Evolutionary conservation across 768 basidiomycete genomes (phyloP), one percentile per base, ranked within the genome.

Genomic region (Russula virescens): DNA sequence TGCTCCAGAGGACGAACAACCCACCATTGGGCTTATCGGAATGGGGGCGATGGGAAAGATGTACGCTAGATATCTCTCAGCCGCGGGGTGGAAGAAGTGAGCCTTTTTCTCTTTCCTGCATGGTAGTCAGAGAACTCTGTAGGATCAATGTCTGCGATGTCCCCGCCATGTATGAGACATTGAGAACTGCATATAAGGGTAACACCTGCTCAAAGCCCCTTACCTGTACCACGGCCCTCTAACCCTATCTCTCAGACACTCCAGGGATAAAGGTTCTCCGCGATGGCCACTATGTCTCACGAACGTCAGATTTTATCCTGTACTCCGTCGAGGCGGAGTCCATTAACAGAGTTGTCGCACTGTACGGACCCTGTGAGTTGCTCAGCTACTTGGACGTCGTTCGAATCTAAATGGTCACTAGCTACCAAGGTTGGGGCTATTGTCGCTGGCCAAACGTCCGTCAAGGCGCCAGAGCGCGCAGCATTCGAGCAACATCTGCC

Each of bases 11-110:
- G 75, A 78, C 6, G 72, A 77, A 26, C 91, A 94, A 67, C 91
- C 91, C 7, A 80, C 81, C 0, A 89, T 98, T 43, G 95, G 95
- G 2, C 77, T 97, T 55, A 97, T 97, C 64, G 95, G 96, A 2
- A 97, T 98, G 94, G 95, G 95, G 0, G 91, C 90, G 54, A 98
- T 98, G 96, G 96, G 96, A 2, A 79, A 78, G 70, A 93, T 98
- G 94, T 98, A 98, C 72, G 93, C 94, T 0, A 81, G 79, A 19
- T 72, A 78, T n/a, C 78, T 99, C 26, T 82, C 86, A 13, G 77
- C 79, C 7, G 94, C 87, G 11, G 94, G 96, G 2, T 94, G 92
- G 87, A 83, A 86, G 74, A 89, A 85, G 95, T 94, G 64, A 63
- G 79, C 58, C 26, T 66, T 56, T n/a, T 13, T 19, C 35, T 16